Percentiles rank a stretch among this genome's conserved stretches.
phyloP scores from a whole-genome alignment of 768 basidiomycete species.

The Phanerodontia chrysosporium region DNA sequence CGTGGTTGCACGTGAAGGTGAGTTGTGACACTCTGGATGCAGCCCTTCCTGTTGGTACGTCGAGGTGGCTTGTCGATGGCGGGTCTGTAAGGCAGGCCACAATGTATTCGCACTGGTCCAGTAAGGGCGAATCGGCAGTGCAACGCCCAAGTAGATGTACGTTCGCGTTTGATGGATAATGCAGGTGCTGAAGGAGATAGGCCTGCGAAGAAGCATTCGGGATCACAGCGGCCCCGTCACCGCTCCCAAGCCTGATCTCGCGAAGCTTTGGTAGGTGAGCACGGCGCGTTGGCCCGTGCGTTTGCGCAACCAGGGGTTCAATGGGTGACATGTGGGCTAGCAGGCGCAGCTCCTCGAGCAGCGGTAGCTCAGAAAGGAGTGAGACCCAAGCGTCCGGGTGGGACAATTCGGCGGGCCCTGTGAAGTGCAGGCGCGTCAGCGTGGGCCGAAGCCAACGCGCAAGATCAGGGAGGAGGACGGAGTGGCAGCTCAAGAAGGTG shows the following conservation, averaged over 20 bases:
- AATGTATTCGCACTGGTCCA: neutral
- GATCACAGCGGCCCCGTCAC: neutral
- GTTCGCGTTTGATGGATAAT: neutral
- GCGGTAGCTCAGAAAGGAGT: neutral
- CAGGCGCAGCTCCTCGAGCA: neutral
- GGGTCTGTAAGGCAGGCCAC: neutral
- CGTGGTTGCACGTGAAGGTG: too few relatives aligned
- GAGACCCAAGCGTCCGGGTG: neutral
- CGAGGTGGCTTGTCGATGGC: too few relatives aligned
- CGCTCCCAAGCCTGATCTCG: neutral
- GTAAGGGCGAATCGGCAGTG: neutral
- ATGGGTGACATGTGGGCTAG: neutral
- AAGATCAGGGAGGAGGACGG: too few relatives aligned
- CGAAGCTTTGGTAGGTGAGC: neutral
- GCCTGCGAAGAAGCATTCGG: neutral
- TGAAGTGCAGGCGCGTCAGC: too few relatives aligned
- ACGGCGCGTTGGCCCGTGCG: neutral
- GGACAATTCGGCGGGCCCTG: too few relatives aligned
- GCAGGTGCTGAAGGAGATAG: neutral
- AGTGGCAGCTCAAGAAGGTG: too few relatives aligned
- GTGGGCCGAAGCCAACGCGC: too few relatives aligned
- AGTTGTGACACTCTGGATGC: too few relatives aligned
- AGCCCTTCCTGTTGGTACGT: too few relatives aligned
- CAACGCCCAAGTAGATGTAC: neutral
- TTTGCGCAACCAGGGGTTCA: neutral